Evolutionary conservation across 495 filamentous ascomycete genomes (phyloP).

Genomic region (Hypoxylon crocopeplum): DNA sequence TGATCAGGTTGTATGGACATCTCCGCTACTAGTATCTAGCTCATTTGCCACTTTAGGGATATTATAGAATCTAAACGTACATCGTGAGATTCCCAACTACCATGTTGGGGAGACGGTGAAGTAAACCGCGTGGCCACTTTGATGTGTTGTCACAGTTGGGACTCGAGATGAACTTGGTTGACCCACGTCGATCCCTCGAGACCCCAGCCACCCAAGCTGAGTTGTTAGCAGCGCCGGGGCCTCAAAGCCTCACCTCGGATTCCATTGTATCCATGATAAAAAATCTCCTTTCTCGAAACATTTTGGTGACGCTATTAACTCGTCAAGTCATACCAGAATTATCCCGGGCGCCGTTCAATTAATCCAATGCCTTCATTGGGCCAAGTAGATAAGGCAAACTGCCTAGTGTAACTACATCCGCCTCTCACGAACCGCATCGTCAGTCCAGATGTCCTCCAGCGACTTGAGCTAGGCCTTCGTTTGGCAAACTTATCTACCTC

Average conservation of each 20-base stretch:
- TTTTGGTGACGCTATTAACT: not conserved
- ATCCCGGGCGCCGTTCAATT: not conserved
- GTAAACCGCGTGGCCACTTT: not conserved
- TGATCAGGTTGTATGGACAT: not conserved
- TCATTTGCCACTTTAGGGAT: no score
- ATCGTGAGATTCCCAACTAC: not conserved
- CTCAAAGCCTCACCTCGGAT: not conserved
- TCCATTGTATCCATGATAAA: constrained; percentile 1
- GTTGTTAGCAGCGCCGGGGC: not conserved
- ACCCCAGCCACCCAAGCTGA: constrained; percentile 1
- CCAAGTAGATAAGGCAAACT: constrained; percentile 19
- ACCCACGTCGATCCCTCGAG: constrained; percentile 20
- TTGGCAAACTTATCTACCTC: no score
- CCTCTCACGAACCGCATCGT: constrained; percentile 6
- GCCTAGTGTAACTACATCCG: constrained; percentile 7
- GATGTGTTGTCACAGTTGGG: constrained; percentile 31
- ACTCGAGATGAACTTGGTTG: constrained; percentile 2
- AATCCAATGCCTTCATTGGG: constrained; percentile 8
- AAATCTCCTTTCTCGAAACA: not conserved
- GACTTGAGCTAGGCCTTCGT: not conserved
- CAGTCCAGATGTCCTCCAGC: constrained; percentile 5
- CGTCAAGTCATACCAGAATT: constrained; percentile 7
- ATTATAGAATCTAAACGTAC: no score
- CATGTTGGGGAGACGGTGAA: constrained; percentile 9
- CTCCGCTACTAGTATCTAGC: no score